Percentiles rank a stretch among this genome's conserved stretches.
phyloP scores from a whole-genome alignment of 2,329 filamentous ascomycete species.

The Nothophoma quercina region DNA sequence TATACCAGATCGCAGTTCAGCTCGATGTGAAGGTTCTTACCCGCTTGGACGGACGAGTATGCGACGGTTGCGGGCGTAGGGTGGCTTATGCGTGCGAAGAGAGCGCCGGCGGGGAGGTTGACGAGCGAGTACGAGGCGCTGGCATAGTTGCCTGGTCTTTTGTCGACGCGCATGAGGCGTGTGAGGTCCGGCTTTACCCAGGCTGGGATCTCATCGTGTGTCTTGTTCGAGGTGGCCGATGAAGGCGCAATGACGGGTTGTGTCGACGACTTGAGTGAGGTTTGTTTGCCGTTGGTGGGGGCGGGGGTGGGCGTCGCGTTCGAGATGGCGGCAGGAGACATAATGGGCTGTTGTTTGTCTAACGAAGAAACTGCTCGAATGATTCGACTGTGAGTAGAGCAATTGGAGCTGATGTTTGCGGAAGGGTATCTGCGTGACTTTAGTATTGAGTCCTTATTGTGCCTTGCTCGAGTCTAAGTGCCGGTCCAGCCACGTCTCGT shows the following conservation, averaged over 20 bases:
- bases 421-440: constrained; percentile 10
- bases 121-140: constrained; percentile 58
- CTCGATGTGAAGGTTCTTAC: constrained; percentile 60
- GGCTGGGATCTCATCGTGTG: constrained; percentile 33
- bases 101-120: constrained; percentile 58
- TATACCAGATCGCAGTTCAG: constrained; percentile 65
- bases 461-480: not conserved
- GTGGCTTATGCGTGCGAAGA: constrained; percentile 59
- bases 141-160: constrained; percentile 50
- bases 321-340: constrained; percentile 42
- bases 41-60: constrained; percentile 63
- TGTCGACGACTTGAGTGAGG: constrained; percentile 17
- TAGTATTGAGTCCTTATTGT: constrained; percentile 16
- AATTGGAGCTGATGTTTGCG: not conserved
- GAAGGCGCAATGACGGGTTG: constrained; percentile 29
- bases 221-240: not conserved
- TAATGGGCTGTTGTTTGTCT: constrained; percentile 6
- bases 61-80: constrained; percentile 55
- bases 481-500: constrained; percentile 16
- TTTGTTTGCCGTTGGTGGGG: constrained; percentile 29
- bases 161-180: constrained; percentile 49
- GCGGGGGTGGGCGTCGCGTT: constrained; percentile 17
- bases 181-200: constrained; percentile 50
- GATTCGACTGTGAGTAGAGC: not conserved
- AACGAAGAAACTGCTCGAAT: not conserved